Evolutionary conservation across 2,329 filamentous ascomycete genomes (phyloP).

Genomic region (Rachicladosporium sp.): DNA sequence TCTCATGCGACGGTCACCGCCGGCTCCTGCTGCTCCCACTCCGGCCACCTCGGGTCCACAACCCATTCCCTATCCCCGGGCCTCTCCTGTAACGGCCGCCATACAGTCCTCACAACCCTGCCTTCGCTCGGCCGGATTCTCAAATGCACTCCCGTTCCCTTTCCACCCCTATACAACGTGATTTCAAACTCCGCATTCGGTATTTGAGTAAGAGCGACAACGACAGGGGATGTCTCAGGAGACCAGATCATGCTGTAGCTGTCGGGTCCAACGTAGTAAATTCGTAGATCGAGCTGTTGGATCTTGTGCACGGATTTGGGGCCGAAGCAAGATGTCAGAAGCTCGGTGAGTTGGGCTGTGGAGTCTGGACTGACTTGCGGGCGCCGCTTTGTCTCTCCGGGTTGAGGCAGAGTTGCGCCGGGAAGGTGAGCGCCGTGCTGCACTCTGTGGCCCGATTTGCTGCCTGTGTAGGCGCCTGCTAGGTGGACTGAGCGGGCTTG

Average conservation of each 20-base stretch:
- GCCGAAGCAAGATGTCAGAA: conserved; percentile 24
- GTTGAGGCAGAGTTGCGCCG: background rate
- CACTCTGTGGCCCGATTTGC: conserved; percentile 7
- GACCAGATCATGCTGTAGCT: conserved; percentile 28
- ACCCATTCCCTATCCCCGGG: conserved; percentile 19
- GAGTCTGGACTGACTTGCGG: conserved; percentile 11
- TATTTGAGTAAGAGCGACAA: conserved; percentile 26
- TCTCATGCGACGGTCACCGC: no score
- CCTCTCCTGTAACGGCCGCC: conserved; percentile 20
- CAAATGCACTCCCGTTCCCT: conserved; percentile 22
- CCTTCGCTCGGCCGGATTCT: conserved; percentile 9
- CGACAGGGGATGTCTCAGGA: conserved; percentile 26
- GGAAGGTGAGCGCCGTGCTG: conserved; percentile 13
- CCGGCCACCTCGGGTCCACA: conserved; percentile 20
- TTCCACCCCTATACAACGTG: conserved; percentile 21
- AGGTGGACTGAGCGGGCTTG: conserved; percentile 30
- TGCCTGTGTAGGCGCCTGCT: conserved; percentile 25
- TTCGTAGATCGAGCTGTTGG: conserved; percentile 25
- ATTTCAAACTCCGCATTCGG: conserved; percentile 26
- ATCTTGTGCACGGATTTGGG: conserved; percentile 12
- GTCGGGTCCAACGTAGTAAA: conserved; percentile 28
- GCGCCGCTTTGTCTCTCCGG: conserved; percentile 8
- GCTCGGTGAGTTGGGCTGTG: conserved; percentile 19
- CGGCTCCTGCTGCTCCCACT: no score
- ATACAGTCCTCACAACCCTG: conserved; percentile 18